Conservation (phyloP, 805 yeast species). For the Komagataella pastoris region DNA sequence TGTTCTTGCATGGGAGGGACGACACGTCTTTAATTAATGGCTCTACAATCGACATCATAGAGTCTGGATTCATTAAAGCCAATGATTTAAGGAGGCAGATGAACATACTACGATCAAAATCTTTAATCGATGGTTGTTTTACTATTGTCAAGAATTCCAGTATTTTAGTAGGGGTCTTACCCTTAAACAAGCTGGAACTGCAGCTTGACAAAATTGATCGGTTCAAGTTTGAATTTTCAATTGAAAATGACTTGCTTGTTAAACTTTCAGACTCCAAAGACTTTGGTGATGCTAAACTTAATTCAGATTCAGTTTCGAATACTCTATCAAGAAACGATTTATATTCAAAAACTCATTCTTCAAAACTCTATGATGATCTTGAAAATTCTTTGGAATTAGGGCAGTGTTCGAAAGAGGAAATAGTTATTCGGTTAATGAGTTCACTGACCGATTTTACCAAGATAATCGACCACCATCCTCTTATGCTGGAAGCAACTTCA, state of each 20-base stretch:
- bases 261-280: conserved; percentile 5
- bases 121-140: conserved; percentile 38
- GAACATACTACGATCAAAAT: conserved; percentile 21
- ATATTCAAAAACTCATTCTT: neutral
- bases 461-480: conserved; percentile 31
- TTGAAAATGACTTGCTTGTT: conserved; percentile 18
- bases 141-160: conserved; percentile 21
- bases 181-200: conserved; percentile 37
- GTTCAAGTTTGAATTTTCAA: conserved; percentile 12
- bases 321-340: neutral
- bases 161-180: conserved; percentile 28
- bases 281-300: neutral
- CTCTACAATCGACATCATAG: conserved; percentile 23
- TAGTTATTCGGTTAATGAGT: conserved; percentile 5
- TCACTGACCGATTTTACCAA: conserved; percentile 24
- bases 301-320: neutral
- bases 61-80: conserved; percentile 20
- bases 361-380: neutral
- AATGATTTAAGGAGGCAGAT: conserved; percentile 21
- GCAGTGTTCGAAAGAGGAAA: neutral
- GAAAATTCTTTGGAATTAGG: neutral
- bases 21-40: conserved; percentile 2
- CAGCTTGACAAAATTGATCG: conserved; percentile 31
- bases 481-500: conserved; percentile 30
- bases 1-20: conserved; percentile 8